phyloP scores from a whole-genome alignment of 352 stramenopile genomes.

The Phytopythium ostracodes region DNA sequence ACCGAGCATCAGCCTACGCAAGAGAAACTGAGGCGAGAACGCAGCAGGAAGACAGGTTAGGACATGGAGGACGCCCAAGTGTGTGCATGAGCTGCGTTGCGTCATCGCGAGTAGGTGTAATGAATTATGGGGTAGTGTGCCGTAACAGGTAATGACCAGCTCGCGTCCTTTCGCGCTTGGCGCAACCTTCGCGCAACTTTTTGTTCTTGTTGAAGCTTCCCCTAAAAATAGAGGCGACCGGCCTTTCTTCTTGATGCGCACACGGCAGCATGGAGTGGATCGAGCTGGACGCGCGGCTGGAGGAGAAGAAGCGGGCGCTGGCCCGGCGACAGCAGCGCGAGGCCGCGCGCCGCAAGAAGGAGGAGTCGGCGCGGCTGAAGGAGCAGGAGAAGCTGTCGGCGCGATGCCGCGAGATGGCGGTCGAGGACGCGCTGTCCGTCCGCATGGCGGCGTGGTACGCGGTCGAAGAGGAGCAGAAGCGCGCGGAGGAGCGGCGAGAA shows the following conservation, averaged over 20 bases:
- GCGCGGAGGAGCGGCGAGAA: slow-evolving; percentile 26
- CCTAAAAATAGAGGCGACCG: slow-evolving; percentile 1
- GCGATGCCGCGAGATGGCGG: slow-evolving; percentile 47
- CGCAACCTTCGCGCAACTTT: neutral
- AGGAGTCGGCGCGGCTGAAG: slow-evolving; percentile 25
- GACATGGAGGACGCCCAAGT: too few species aligned
- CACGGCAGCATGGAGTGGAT: slow-evolving; percentile 37
- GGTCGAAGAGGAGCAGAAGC: slow-evolving; percentile 16
- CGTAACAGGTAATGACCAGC: too few species aligned
- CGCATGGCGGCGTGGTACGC: slow-evolving; percentile 29
- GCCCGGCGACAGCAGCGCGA: slow-evolving; percentile 48
- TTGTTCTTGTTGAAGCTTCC: neutral
- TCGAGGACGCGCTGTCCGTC: slow-evolving; percentile 46
- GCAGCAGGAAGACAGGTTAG: too few species aligned
- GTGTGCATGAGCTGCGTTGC: too few species aligned
- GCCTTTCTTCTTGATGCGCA: slow-evolving; percentile 1
- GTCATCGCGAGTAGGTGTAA: too few species aligned
- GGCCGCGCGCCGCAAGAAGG: slow-evolving; percentile 22
- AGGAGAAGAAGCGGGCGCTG: slow-evolving; percentile 41
- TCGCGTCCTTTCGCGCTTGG: neutral
- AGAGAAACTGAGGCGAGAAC: neutral
- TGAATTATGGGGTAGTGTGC: too few species aligned
- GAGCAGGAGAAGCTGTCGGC: slow-evolving; percentile 22
- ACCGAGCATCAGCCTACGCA: neutral
- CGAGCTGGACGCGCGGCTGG: slow-evolving; percentile 38